Percentiles rank a stretch among this genome's conserved stretches.
Evolutionary conservation across 306 rosid genomes (phyloP).

Genomic region (Pyrus communis): DNA sequence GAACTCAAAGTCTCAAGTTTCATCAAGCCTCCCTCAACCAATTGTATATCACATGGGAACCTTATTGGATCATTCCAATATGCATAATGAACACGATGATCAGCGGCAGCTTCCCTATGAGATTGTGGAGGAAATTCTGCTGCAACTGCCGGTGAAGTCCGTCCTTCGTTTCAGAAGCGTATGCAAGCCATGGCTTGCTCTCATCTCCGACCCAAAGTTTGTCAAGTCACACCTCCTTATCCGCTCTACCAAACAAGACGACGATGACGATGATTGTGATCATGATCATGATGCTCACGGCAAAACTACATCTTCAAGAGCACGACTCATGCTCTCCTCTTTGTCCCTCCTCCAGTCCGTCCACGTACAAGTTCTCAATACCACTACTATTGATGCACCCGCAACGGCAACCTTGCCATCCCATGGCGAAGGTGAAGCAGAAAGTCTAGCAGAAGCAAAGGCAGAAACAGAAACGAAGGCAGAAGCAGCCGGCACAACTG

Average conservation of each 20-base stretch:
- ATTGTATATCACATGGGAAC: neutral
- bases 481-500: neutral
- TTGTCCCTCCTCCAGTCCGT: neutral
- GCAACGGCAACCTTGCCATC: too few relatives aligned
- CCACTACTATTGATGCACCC: neutral
- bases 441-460: too few relatives aligned
- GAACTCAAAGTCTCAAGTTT: too few relatives aligned
- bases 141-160: constrained; percentile 12
- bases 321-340: constrained; percentile 1
- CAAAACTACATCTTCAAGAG: neutral
- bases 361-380: neutral
- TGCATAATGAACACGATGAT: neutral
- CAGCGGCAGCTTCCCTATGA: neutral
- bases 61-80: neutral
- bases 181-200: constrained; percentile 11
- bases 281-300: neutral
- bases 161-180: constrained; percentile 11
- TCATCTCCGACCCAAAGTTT: constrained; percentile 10
- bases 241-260: neutral
- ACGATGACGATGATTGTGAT: neutral
- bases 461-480: neutral
- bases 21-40: too few relatives aligned
- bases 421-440: too few relatives aligned
- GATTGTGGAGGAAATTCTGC: constrained; percentile 4
- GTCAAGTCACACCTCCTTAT: constrained; percentile 6